phyloP scores from a whole-genome alignment of 768 basidiomycete genomes.

The Suillus lakei region DNA sequence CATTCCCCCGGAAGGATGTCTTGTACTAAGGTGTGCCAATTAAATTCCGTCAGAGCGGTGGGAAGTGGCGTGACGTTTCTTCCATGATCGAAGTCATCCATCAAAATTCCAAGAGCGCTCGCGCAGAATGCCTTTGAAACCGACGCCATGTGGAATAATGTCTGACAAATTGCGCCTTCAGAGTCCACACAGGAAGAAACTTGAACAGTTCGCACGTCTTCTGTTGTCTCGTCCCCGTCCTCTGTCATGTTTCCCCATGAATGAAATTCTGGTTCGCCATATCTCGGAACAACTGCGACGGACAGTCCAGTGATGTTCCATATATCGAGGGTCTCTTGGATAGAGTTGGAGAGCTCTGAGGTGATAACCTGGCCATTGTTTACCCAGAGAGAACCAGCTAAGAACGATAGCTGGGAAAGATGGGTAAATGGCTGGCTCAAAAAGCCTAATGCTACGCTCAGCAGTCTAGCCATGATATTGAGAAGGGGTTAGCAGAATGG shows the following conservation, averaged over 20 bases:
- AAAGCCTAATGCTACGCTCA: neutral
- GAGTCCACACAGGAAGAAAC: neutral
- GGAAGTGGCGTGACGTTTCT: constrained; percentile 42
- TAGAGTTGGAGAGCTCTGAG: constrained; percentile 21
- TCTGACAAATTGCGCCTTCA: constrained; percentile 27
- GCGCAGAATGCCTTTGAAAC: constrained; percentile 46
- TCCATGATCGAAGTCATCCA: constrained; percentile 44
- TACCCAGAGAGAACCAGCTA: neutral
- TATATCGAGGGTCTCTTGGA: constrained; percentile 21
- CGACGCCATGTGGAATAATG: constrained; percentile 42
- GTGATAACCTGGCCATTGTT: constrained; percentile 18
- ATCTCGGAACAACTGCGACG: constrained; percentile 29
- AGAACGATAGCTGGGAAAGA: constrained; percentile 1
- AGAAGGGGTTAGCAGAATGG: no score
- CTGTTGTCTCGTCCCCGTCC: constrained; percentile 33
- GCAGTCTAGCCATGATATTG: neutral
- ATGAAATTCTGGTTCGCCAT: constrained; percentile 34
- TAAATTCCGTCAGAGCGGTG: constrained; percentile 29
- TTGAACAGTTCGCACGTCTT: constrained; percentile 34
- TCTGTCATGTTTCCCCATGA: constrained; percentile 43
- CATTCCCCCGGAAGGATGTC: constrained; percentile 46
- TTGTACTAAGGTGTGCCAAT: constrained; percentile 41
- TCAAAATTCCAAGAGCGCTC: constrained; percentile 44
- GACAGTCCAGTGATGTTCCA: constrained; percentile 37
- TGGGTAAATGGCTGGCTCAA: constrained; percentile 1